phyloP scores from a whole-genome alignment of 179 eudicot genomes.

The Silene coronaria region DNA sequence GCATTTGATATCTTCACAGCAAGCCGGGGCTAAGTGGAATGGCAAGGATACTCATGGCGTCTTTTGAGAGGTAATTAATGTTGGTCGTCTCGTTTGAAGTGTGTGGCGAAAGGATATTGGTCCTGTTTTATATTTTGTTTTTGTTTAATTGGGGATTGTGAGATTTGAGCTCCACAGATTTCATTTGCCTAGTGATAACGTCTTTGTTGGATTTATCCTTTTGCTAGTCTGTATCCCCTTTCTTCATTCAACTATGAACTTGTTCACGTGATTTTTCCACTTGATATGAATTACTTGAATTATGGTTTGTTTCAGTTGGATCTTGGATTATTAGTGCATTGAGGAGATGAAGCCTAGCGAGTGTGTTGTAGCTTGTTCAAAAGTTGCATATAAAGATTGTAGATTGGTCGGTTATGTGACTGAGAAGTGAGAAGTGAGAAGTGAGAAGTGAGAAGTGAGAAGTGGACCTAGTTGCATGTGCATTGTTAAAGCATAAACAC shows the following conservation, averaged over 20 bases:
- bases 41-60: background rate
- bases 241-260: no score
- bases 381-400: no score
- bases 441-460: no score
- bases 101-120: background rate
- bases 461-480: slow-evolving; percentile 9
- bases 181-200: background rate
- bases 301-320: background rate
- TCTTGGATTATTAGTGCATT: background rate
- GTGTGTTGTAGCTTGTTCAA: no score
- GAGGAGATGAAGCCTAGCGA: no score
- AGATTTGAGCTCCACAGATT: background rate
- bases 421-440: no score
- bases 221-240: background rate
- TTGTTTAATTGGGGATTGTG: background rate
- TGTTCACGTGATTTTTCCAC: no score
- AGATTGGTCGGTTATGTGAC: no score
- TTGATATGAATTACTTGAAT: no score
- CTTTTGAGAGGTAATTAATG: background rate
- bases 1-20: background rate
- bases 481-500: no score
- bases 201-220: background rate
- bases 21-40: background rate
- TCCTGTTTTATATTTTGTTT: background rate
- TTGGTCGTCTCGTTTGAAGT: background rate